phyloP scores from a whole-genome alignment of 2,329 filamentous ascomycete genomes.

The Cladosporium oxysporum region DNA sequence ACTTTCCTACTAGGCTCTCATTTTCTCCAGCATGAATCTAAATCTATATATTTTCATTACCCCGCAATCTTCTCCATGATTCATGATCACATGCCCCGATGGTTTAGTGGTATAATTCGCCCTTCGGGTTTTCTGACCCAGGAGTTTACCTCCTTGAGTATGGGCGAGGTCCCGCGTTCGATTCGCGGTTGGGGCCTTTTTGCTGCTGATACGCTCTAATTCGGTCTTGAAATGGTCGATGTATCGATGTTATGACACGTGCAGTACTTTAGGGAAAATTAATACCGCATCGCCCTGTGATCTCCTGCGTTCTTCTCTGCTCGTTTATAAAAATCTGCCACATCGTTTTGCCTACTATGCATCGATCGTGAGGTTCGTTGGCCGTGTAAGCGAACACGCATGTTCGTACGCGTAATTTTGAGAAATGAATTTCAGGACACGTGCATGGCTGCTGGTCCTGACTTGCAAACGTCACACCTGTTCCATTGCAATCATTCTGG shows the following conservation, averaged over 20 bases:
- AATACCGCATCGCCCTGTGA: too few relatives aligned
- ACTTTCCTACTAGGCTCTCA: too few relatives aligned
- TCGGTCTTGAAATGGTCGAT: not conserved
- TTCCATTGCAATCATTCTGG: too few relatives aligned
- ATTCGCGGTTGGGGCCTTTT: not conserved
- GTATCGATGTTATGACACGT: not conserved
- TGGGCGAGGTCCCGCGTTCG: slow-evolving; percentile 7
- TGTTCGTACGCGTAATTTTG: not conserved
- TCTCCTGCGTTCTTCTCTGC: too few relatives aligned
- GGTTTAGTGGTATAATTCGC: slow-evolving; percentile 11
- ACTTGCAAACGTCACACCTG: not conserved
- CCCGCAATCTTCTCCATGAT: not conserved
- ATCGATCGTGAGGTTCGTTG: not conserved
- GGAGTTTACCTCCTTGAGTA: not conserved
- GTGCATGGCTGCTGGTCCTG: not conserved
- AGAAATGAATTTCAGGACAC: not conserved
- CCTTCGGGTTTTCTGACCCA: not conserved
- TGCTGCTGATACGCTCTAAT: not conserved
- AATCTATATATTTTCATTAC: not conserved
- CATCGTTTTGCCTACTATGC: too few relatives aligned
- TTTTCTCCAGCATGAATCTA: too few relatives aligned
- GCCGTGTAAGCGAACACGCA: not conserved
- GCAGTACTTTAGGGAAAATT: not conserved
- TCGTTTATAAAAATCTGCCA: too few relatives aligned
- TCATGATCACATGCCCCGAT: not conserved